Conservation (phyloP, 352 stramenopile genomes). For the Phytophthora vignae region DNA sequence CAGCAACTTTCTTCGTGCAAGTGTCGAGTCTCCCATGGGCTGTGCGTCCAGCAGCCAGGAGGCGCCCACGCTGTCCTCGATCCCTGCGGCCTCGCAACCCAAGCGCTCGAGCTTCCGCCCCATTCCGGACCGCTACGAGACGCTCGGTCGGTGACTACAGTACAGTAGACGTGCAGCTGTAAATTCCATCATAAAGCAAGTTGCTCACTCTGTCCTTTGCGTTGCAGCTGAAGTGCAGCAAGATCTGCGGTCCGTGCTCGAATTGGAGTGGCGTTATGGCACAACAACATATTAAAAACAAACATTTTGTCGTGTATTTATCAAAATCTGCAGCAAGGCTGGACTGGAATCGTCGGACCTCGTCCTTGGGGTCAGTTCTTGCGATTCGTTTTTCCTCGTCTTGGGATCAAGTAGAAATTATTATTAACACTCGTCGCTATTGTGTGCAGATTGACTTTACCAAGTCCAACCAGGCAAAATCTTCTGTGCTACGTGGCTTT, state of each 20-base stretch:
- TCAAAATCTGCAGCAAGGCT: constrained; percentile 26
- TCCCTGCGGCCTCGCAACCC: neutral
- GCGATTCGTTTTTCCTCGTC: neutral
- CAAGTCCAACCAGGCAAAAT: constrained; percentile 65
- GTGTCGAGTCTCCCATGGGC: too few relatives aligned
- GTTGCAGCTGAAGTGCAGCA: constrained; percentile 47
- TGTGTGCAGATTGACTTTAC: constrained; percentile 67
- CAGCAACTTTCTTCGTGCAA: too few relatives aligned
- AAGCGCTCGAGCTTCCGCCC: constrained; percentile 43
- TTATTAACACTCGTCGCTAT: neutral
- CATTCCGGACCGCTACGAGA: constrained; percentile 70
- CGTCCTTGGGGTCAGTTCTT: constrained; percentile 45
- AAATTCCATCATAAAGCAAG: neutral
- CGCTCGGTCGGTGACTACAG: constrained; percentile 43
- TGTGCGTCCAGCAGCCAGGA: constrained; percentile 19
- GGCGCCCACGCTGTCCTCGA: neutral
- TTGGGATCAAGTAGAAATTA: neutral
- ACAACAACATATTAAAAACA: neutral
- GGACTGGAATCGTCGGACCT: constrained; percentile 72
- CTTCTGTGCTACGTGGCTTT: neutral
- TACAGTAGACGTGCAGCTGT: neutral
- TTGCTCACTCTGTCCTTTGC: neutral
- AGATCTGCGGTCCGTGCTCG: constrained; percentile 35
- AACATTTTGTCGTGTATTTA: neutral
- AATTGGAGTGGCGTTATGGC: neutral